Percentiles rank a stretch among this genome's conserved stretches.
These are phyloP conservation scores for Globisporangium perplexum DNA, from an alignment of 352 stramenopile genomes.

Conservation along the genomic window DNA sequence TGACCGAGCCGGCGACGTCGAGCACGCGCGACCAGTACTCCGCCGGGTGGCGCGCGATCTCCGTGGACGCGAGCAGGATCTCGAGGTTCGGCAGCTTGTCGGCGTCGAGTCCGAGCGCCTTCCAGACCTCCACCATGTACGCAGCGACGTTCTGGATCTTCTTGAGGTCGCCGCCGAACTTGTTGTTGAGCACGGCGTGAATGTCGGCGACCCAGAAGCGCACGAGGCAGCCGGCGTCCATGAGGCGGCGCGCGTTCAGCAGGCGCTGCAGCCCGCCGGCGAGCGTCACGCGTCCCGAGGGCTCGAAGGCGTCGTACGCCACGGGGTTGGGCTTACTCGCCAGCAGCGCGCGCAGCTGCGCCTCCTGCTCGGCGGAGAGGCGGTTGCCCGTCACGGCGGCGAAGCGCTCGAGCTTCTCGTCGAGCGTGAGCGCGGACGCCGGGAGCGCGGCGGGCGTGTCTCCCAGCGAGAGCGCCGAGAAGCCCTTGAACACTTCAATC, in stretches of 20 bases:
- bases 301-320: constrained; percentile 98
- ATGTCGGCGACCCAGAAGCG: constrained; percentile 98
- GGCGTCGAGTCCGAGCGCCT: constrained; percentile 95
- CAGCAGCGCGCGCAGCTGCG: constrained; percentile 79
- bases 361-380: constrained; percentile 37
- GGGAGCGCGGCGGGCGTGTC: constrained; percentile 17
- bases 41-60: constrained; percentile 85
- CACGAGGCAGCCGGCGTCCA: constrained; percentile 91
- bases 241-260: constrained; percentile 93
- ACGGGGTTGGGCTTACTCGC: constrained; percentile 77
- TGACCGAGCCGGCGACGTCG: constrained; percentile 86
- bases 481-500: constrained; percentile 33
- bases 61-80: constrained; percentile 97
- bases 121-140: constrained; percentile 99
- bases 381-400: constrained; percentile 43
- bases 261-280: constrained; percentile 92
- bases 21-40: constrained; percentile 93
- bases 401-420: constrained; percentile 62
- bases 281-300: constrained; percentile 98
- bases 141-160: constrained; percentile 93
- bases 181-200: constrained; percentile 99
- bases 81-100: constrained; percentile 90
- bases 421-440: constrained; percentile 33
- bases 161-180: constrained; percentile 97
- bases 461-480: constrained; percentile 44